Base-by-base conservation (phyloP, 495 filamentous ascomycete species). In the Penicillium odoratum region DNA sequence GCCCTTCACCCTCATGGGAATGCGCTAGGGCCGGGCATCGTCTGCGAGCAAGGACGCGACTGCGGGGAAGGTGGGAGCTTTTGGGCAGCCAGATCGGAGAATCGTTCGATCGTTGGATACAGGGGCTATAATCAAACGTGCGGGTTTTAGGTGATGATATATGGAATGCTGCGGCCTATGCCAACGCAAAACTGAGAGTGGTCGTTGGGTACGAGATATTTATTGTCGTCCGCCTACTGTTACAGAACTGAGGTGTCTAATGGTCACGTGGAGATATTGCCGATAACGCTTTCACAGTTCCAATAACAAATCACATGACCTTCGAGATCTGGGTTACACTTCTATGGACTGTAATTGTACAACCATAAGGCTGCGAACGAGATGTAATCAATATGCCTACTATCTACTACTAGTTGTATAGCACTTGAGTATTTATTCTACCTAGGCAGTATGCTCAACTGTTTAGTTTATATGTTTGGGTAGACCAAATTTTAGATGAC, bases 21-120 rank as follows among this genome's bases (percentile, higher is more conserved):
- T 44, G 65, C 60, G 54, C 62, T 59, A 63, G 70, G 59, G 63
- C 57, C 69, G 65, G 65, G 69, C 74, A 76, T 78, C 62, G 62
- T 76, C 68, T 60, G 58, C 60, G 57, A 60, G 55, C 30, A 54
- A 61, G 56, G 64, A 65, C 71, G 73, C 69, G 74, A 75, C 68
- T 76, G 75, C 75, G 75, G 73, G 73, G 68, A 67, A 73, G 69
- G 38, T 40, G 30, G 26, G 8, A 51, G n/a, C 46, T 48, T 33
- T 48, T 48, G 46, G 46, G 46, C 46, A 48, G 46, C 46, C 26
- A 26, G 7, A 11, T 6, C 6, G 43, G 16, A 11, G 1, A 40
- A n/a, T 15, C 13, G 38, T 13, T n/a, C 28, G 46, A 46, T 21
- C 18, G 16, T 46, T n/a, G 46, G 11, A 48, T 30, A 26, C n/a